These are phyloP conservation scores for Cutaneotrichosporon spelunceum DNA, from an alignment of 1,284 basidiomycete genomes.

Conservation along the genomic window DNA sequence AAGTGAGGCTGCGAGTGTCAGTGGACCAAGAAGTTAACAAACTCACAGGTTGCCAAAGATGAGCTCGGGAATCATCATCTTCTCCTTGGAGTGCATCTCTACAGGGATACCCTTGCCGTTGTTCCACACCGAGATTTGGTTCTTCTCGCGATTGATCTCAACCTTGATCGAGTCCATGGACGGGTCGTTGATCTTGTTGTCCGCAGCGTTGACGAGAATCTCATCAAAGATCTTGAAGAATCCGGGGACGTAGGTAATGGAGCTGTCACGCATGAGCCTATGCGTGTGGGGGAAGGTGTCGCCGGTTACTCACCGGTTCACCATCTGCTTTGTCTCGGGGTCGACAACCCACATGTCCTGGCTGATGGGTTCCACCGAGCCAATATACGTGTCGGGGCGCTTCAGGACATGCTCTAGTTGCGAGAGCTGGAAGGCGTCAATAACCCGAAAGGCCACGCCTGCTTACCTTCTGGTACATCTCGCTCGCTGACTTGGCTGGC, in stretches of 20 bases:
- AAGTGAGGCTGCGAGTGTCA: slow-evolving; percentile 61
- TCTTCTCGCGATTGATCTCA: slow-evolving; percentile 77
- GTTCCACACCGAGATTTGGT: slow-evolving; percentile 89
- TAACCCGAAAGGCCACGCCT: slow-evolving; percentile 1
- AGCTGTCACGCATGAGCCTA: slow-evolving; percentile 45
- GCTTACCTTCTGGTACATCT: slow-evolving; percentile 84
- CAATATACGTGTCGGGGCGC: slow-evolving; percentile 98
- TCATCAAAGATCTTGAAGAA: slow-evolving; percentile 99
- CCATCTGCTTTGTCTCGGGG: slow-evolving; percentile 72
- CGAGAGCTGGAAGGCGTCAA: slow-evolving; percentile 63
- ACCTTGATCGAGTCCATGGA: slow-evolving; percentile 87
- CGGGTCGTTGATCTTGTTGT: slow-evolving; percentile 90
- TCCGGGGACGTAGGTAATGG: slow-evolving; percentile 91
- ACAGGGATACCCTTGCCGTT: slow-evolving; percentile 96
- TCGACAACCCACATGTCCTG: slow-evolving; percentile 91
- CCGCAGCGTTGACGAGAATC: slow-evolving; percentile 98
- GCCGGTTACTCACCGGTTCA: slow-evolving; percentile 55
- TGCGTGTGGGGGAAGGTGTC: not conserved
- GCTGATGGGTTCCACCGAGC: slow-evolving; percentile 80
- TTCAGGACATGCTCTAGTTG: slow-evolving; percentile 96
- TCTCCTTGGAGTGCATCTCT: slow-evolving; percentile 89
- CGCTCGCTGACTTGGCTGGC: slow-evolving; percentile 70
- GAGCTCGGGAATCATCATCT: slow-evolving; percentile 94
- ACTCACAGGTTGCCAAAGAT: slow-evolving; percentile 88
- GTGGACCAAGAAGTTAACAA: slow-evolving; percentile 1